Conservation (phyloP, 1,284 basidiomycete genomes). For the Cutaneotrichosporon curvatum region DNA sequence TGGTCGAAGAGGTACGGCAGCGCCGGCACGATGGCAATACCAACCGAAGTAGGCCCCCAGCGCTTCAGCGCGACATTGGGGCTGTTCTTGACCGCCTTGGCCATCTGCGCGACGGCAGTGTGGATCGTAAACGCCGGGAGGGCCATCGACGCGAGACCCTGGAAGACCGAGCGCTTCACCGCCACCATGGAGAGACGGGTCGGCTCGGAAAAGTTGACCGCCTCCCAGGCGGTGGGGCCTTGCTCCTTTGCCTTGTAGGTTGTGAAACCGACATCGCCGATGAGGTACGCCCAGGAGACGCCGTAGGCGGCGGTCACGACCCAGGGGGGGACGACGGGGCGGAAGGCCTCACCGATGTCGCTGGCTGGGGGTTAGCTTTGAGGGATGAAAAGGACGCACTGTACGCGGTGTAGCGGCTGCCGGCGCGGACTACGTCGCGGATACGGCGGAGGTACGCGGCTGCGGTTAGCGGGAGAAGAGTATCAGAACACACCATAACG, state of each 20-base stretch:
- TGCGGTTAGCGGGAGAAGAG: constrained; percentile 29
- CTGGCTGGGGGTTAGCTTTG: constrained; percentile 52
- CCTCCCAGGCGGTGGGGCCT: constrained; percentile 66
- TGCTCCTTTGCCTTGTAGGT: constrained; percentile 73
- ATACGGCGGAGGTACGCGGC: constrained; percentile 73
- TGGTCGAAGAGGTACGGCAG: constrained; percentile 79
- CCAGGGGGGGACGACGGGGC: constrained; percentile 72
- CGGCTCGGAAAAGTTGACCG: constrained; percentile 67
- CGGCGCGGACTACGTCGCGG: constrained; percentile 65
- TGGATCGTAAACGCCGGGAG: constrained; percentile 58
- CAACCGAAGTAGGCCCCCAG: constrained; percentile 67
- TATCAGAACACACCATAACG: constrained; percentile 36
- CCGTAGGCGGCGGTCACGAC: constrained; percentile 62
- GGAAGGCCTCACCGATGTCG: constrained; percentile 87
- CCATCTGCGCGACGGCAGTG: constrained; percentile 69
- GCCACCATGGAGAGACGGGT: constrained; percentile 64
- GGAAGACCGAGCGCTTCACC: constrained; percentile 72
- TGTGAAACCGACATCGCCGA: constrained; percentile 82
- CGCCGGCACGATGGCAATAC: constrained; percentile 62
- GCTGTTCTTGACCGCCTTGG: constrained; percentile 42
- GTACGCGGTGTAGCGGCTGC: constrained; percentile 72
- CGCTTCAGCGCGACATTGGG: constrained; percentile 52
- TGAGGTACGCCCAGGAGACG: constrained; percentile 68
- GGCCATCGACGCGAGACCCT: constrained; percentile 58
- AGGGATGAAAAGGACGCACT: constrained; percentile 49